Conservation (phyloP, 2,329 filamentous ascomycete genomes). For the Xylariaceae sp. region DNA sequence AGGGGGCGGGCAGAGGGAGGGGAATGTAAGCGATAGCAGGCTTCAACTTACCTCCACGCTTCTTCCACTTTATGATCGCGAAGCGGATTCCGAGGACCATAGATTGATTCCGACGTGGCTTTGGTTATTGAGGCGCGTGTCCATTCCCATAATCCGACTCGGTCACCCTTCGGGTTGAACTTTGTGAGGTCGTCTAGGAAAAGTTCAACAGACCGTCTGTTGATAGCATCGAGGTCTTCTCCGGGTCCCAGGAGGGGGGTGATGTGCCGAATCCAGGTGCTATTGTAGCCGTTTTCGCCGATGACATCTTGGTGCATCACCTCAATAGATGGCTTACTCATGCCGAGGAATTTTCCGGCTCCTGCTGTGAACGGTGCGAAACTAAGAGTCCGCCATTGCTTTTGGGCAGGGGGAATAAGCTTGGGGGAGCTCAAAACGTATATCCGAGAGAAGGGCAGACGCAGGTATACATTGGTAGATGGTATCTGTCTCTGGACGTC, state of each 20-base stretch:
- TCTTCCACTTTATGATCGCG: not conserved
- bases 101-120: not conserved
- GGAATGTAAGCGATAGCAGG: too few species aligned
- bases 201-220: not conserved
- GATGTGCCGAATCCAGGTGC: too few species aligned
- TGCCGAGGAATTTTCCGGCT: not conserved
- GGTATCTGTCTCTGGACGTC: not conserved
- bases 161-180: not conserved
- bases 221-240: slow-evolving; percentile 3
- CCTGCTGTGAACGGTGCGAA: not conserved
- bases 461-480: not conserved
- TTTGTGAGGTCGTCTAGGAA: not conserved
- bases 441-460: not conserved
- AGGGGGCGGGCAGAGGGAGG: too few species aligned
- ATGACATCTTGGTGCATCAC: not conserved
- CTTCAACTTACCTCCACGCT: not conserved
- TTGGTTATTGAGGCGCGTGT: too few species aligned
- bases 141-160: not conserved
- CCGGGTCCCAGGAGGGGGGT: slow-evolving; percentile 1
- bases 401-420: slow-evolving; percentile 1
- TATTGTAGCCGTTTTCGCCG: too few species aligned
- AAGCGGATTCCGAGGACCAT: not conserved
- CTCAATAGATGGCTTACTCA: not conserved
- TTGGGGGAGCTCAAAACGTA: not conserved
- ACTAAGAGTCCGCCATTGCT: slow-evolving; percentile 1